A percentile compares a stretch with the other conserved stretches of the same genome.
These are phyloP conservation scores for Sugiyamaella japonica DNA, from an alignment of 1,139 yeast species.

Conservation along the genomic window DNA sequence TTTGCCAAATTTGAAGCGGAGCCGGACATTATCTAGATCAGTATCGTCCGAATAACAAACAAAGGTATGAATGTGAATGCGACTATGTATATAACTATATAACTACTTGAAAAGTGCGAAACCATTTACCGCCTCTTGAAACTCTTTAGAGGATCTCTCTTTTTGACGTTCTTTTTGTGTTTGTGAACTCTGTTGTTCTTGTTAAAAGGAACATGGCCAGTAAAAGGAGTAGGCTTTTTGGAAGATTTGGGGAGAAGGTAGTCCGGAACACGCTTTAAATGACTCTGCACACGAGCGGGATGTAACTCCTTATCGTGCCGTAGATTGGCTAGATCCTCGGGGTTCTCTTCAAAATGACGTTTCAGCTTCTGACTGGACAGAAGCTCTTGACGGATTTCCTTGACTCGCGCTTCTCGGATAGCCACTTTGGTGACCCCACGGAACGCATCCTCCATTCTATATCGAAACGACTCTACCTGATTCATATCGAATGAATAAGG, in stretches of 20 bases:
- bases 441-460: slow-evolving; percentile 96
- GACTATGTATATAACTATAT: neutral
- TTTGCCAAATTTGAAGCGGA: slow-evolving; percentile 24
- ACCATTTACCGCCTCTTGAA: slow-evolving; percentile 39
- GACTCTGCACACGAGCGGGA: slow-evolving; percentile 77
- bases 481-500: slow-evolving; percentile 92
- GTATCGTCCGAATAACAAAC: too few species aligned
- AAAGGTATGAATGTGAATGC: neutral
- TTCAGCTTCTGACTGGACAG: slow-evolving; percentile 86
- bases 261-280: slow-evolving; percentile 89
- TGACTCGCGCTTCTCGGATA: slow-evolving; percentile 89
- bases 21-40: slow-evolving; percentile 6
- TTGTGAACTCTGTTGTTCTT: slow-evolving; percentile 49
- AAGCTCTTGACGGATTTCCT: slow-evolving; percentile 85
- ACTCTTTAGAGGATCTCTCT: slow-evolving; percentile 72
- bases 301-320: slow-evolving; percentile 92
- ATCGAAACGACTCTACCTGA: slow-evolving; percentile 94
- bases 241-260: slow-evolving; percentile 71
- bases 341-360: slow-evolving; percentile 95
- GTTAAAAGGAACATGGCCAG: slow-evolving; percentile 78
- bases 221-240: slow-evolving; percentile 42
- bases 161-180: slow-evolving; percentile 42
- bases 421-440: slow-evolving; percentile 90
- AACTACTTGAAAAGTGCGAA: neutral
- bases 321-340: slow-evolving; percentile 85